Percentiles rank a stretch among this genome's conserved stretches.
These are phyloP conservation scores for Hypomyces perniciosus DNA, from an alignment of 2,329 filamentous ascomycete genomes.

Conservation along the genomic window DNA sequence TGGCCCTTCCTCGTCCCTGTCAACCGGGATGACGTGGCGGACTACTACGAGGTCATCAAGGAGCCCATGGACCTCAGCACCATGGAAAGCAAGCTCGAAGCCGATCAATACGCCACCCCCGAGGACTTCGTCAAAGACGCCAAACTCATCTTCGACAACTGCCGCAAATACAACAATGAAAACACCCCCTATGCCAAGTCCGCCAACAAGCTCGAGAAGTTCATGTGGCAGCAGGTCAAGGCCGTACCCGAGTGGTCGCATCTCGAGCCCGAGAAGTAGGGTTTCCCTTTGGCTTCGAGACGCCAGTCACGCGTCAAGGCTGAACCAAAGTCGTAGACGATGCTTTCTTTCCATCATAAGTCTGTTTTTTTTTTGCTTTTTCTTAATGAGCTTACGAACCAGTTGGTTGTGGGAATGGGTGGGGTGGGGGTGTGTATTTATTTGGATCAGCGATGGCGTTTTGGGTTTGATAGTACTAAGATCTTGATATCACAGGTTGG, in stretches of 20 bases:
- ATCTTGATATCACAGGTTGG: neutral
- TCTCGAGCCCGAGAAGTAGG: constrained; percentile 44
- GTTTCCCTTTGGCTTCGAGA: constrained; percentile 8
- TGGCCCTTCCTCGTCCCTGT: constrained; percentile 96
- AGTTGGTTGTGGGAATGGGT: neutral
- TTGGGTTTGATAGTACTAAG: neutral
- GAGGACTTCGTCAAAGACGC: constrained; percentile 91
- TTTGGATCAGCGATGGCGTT: constrained; percentile 7
- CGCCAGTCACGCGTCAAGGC: neutral
- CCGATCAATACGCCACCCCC: constrained; percentile 82
- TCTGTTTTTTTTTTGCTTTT: neutral
- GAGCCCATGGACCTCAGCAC: constrained; percentile 95
- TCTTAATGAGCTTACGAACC: neutral
- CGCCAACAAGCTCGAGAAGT: constrained; percentile 87
- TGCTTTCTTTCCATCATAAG: neutral
- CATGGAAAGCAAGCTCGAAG: constrained; percentile 93
- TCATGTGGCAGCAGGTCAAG: constrained; percentile 90
- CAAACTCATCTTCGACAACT: constrained; percentile 88
- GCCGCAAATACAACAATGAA: constrained; percentile 93
- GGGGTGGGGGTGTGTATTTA: neutral
- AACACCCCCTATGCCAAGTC: constrained; percentile 92
- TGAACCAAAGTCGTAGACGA: neutral
- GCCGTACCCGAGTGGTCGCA: constrained; percentile 89
- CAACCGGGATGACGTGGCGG: constrained; percentile 91
- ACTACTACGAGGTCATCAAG: constrained; percentile 98